Evolutionary conservation across 805 yeast species (phyloP), one percentile per base, ranked within the genome.

Genomic region (Lipomyces japonicus): DNA sequence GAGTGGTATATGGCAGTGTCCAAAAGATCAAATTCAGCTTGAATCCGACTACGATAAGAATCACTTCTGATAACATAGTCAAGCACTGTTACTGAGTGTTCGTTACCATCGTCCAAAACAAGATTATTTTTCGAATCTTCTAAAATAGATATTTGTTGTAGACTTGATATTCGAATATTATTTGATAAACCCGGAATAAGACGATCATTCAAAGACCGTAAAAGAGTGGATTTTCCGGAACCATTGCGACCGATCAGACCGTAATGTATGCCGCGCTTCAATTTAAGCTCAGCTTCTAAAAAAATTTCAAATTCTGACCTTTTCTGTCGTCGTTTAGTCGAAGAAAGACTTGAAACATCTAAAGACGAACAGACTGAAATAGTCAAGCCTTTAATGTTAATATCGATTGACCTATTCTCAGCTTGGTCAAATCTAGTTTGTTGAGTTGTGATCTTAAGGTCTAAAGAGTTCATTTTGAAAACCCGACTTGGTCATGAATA

Each of bases 171-270:
- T 34, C 30, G 18, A 31, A 39, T 10, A n/a, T 6, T 23, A 4
- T 39, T 22, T 24, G 32, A 14, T n/a, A 39, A 12, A 14, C 42
- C 42, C 12, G 42, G 31, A 25, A 39, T 39, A n/a, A 39, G 42
- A 6, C 22, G 16, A 4, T 39, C 42, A 2, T 31, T 25, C 16
- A 39, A 25, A 2, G 42, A 23, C 19, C 42, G 42, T 14, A 39
- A 39, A 14, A 39, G 12, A 2, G 42, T 39, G 7, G 42, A 39
- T 18, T 39, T 39, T 12, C 42, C 42, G 9, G 34, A 16, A 6
- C 42, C 42, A 39, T 39, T 39, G 21, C 42, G 30, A 9, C 42
- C 42, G 22, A 24, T 24, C 21, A 39, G 31, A 14, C 42, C 30
- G 24, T 39, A 39, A 3, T 26, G 30, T 23, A n/a, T 12, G 22